Base-by-base conservation (phyloP, 1,284 basidiomycete species). In the Lignosus rhinocerotis region DNA sequence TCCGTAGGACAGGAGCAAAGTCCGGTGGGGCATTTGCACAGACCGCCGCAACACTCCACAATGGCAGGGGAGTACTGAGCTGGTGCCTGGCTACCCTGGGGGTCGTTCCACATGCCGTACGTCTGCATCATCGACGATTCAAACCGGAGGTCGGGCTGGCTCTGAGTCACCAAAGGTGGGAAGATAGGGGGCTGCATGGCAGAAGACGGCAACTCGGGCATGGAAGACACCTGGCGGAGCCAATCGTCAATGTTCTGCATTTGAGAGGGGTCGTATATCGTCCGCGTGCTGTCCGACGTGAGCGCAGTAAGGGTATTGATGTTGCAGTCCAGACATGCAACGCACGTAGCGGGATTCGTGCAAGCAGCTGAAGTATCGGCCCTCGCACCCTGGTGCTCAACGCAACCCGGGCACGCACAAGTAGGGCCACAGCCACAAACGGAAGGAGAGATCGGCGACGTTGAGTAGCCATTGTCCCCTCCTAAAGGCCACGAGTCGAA, bases 321-420 rank as follows among this genome's bases (percentile, higher is more conserved):
- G 51, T 66, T 61, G 67, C 85, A 88, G 57, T 85, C 83, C 2
- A 88, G 70, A 59, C 87, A 89, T 21, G 80, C 76, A 2, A 73
- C 71, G 59, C 87, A 88, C 0, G 72, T 69, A 30, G 67, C 69
- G 0, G 84, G 81, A 58, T 81, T 80, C 1, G 67, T 61, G 61
- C 83, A 82, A 0, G 73, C 63, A 0, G 73, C 74, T 31, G 66
- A 67, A 31, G 73, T 67, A 33, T 75, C 70, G 5, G 70, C 62
- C 5, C 71, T 66, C 6, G 73, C 62, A 10, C 66, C 76, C n/a
- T 70, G 76, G 56, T 85, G 84, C 32, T 81, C 73, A 44, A 75
- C 67, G 60, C 84, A 86, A 3, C 82, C 80, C 2, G 80, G 76
- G 55, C 84, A 86, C 19, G 75, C 69, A 66, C 85, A 86, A 2